phyloP scores from a whole-genome alignment of 2,329 filamentous ascomycete species.

The Colletotrichum siamense region DNA sequence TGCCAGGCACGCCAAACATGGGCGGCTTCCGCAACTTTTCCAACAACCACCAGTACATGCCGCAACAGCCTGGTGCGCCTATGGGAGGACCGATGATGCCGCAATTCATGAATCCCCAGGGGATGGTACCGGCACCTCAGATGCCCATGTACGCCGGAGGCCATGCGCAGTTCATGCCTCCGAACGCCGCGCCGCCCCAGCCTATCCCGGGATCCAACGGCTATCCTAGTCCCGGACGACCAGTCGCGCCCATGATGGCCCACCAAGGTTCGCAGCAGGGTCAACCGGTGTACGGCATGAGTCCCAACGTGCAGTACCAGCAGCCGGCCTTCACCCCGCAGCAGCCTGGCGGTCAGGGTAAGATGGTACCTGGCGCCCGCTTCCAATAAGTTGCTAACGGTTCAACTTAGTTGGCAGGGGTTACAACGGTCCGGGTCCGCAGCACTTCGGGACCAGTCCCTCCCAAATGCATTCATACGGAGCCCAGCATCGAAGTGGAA shows the following conservation, averaged over 20 bases:
- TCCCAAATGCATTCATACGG: conserved; percentile 70
- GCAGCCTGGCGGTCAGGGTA: conserved; percentile 73
- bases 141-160: conserved; percentile 81
- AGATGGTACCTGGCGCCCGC: conserved; percentile 38
- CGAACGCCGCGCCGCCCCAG: conserved; percentile 59
- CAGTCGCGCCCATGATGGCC: conserved; percentile 86
- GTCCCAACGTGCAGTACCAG: conserved; percentile 74
- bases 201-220: conserved; percentile 72
- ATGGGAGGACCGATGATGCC: conserved; percentile 83
- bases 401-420: conserved; percentile 61
- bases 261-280: conserved; percentile 94
- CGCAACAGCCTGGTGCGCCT: conserved; percentile 66
- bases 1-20: conserved; percentile 74
- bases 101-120: conserved; percentile 77
- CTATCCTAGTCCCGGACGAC: conserved; percentile 87
- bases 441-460: conserved; percentile 70
- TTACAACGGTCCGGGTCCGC: conserved; percentile 63
- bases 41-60: conserved; percentile 75
- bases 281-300: conserved; percentile 79
- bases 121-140: conserved; percentile 72
- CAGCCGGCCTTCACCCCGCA: conserved; percentile 76
- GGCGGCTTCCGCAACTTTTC: conserved; percentile 74
- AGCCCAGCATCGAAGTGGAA: conserved; percentile 63
- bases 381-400: conserved; percentile 40
- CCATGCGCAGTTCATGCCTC: conserved; percentile 69